Conservation (phyloP, 768 basidiomycete genomes). For the Mycena filopes region DNA sequence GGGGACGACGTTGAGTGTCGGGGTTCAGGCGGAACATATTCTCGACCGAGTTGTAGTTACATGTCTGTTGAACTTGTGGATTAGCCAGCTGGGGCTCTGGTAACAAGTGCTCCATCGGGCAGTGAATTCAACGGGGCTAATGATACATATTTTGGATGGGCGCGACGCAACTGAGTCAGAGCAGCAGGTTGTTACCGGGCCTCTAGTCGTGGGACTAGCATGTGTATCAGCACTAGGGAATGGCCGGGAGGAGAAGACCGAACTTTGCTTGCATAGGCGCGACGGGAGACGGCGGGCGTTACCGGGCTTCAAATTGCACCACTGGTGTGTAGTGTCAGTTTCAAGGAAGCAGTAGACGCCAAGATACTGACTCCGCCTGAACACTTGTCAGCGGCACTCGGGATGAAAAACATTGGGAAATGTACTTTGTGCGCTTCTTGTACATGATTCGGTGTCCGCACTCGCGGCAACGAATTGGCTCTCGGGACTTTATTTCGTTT, state of each 20-base stretch:
- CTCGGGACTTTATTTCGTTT: slow-evolving; percentile 90
- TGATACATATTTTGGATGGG: slow-evolving; percentile 29
- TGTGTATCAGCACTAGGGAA: slow-evolving; percentile 1
- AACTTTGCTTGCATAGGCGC: slow-evolving; percentile 21
- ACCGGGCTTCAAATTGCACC: slow-evolving; percentile 83
- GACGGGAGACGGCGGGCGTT: slow-evolving; percentile 34
- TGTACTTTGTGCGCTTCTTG: slow-evolving; percentile 86
- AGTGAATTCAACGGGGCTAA: slow-evolving; percentile 18
- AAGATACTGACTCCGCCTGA: slow-evolving; percentile 71
- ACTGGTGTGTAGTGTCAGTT: slow-evolving; percentile 10
- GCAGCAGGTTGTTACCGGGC: slow-evolving; percentile 63
- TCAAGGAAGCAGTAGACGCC: background rate
- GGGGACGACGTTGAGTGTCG: slow-evolving; percentile 51
- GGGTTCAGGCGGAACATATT: slow-evolving; percentile 49
- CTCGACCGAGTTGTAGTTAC: slow-evolving; percentile 65
- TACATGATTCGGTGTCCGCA: slow-evolving; percentile 99
- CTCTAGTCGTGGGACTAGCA: slow-evolving; percentile 84
- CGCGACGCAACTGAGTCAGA: slow-evolving; percentile 32
- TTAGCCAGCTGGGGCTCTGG: slow-evolving; percentile 55
- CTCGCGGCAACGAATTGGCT: slow-evolving; percentile 95
- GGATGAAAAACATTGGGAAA: no score
- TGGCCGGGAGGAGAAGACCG: background rate
- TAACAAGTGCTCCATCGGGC: slow-evolving; percentile 38
- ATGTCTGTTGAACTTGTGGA: slow-evolving; percentile 64
- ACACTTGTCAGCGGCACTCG: no score